Conservation (phyloP, 768 basidiomycete genomes). For the Russula lepida region DNA sequence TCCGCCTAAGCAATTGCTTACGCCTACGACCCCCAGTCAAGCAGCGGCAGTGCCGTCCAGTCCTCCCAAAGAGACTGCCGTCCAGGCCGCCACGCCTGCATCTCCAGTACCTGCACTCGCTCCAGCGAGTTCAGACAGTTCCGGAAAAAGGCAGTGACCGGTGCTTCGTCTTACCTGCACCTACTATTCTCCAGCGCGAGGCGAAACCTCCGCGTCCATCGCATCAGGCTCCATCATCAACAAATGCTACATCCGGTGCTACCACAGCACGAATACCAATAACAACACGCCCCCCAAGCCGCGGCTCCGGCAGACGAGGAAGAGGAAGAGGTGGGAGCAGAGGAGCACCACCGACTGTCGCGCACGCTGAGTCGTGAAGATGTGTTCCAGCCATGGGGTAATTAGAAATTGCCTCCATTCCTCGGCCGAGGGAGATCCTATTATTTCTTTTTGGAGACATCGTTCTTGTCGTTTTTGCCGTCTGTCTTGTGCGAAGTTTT, state of each 20-base stretch:
- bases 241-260: neutral
- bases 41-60: neutral
- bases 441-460: neutral
- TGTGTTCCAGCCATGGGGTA: neutral
- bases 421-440: neutral
- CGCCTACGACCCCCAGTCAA: neutral
- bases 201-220: neutral
- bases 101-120: slow-evolving; percentile 18
- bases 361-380: slow-evolving; percentile 1
- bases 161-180: slow-evolving; percentile 32
- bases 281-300: neutral
- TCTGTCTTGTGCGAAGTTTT: neutral
- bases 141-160: slow-evolving; percentile 33
- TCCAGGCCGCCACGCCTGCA: neutral
- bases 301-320: slow-evolving; percentile 9
- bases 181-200: slow-evolving; percentile 26
- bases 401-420: neutral
- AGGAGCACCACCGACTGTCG: neutral
- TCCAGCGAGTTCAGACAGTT: slow-evolving; percentile 30
- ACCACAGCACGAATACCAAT: neutral
- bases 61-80: slow-evolving; percentile 1
- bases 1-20: neutral
- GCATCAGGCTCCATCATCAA: neutral
- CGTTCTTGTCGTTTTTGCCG: neutral
- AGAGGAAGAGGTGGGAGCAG: slow-evolving; percentile 5